Conservation (phyloP, 73 alveolate species). For the Tetrahymena borealis region DNA sequence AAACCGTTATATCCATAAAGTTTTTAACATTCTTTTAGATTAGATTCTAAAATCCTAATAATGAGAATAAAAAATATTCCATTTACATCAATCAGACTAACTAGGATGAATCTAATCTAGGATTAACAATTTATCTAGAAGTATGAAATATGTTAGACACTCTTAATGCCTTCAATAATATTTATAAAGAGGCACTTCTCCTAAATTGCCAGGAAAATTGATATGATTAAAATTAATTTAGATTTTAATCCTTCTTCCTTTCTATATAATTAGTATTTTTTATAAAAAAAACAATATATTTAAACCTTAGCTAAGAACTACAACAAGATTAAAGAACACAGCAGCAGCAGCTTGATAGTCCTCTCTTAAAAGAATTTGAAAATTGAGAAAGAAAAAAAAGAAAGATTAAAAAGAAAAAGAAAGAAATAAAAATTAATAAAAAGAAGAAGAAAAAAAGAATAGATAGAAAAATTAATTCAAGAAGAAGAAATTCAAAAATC, state of each 20-base stretch:
- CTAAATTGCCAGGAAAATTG: background rate
- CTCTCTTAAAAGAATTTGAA: background rate
- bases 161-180: background rate
- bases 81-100: background rate
- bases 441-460: background rate
- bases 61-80: background rate
- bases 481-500: background rate
- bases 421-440: background rate
- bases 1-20: background rate
- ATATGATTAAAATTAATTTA: background rate
- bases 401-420: background rate
- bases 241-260: background rate
- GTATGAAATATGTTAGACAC: background rate
- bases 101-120: background rate
- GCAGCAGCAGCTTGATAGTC: background rate
- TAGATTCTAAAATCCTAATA: background rate
- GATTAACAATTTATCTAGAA: background rate
- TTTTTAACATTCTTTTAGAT: background rate
- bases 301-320: background rate
- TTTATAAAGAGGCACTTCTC: background rate
- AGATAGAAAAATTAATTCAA: background rate
- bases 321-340: background rate
- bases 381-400: background rate
- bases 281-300: background rate
- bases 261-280: background rate